phyloP scores from a whole-genome alignment of 306 rosid genomes.

The Hippophae tibetana region DNA sequence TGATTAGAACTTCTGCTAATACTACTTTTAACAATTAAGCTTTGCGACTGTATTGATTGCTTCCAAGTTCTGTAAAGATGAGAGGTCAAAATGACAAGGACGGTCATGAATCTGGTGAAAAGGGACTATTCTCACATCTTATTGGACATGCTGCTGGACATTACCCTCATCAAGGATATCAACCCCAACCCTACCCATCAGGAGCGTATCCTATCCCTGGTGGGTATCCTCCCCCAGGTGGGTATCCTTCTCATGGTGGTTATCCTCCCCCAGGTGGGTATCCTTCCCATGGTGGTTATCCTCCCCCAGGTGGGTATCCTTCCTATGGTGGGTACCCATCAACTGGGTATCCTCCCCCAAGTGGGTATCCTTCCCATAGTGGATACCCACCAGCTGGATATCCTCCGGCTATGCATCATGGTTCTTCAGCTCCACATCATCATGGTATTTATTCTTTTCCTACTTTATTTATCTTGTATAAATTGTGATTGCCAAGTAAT shows the following conservation, averaged over 20 bases:
- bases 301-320: no score
- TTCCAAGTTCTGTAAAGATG: slow-evolving; percentile 32
- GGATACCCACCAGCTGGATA: slow-evolving; percentile 42
- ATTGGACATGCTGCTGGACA: slow-evolving; percentile 40
- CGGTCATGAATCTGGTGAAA: slow-evolving; percentile 34
- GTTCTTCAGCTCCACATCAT: slow-evolving; percentile 43
- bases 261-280: no score
- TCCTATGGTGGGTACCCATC: no score
- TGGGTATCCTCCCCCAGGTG: slow-evolving; percentile 18
- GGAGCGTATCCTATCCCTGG: slow-evolving; percentile 17
- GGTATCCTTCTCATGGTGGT: not conserved
- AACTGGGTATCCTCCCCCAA: not conserved
- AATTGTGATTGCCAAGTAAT: not conserved
- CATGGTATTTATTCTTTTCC: slow-evolving; percentile 25
- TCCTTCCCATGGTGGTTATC: no score
- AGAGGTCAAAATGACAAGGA: slow-evolving; percentile 50
- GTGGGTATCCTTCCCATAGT: slow-evolving; percentile 20
- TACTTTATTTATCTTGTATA: not conserved
- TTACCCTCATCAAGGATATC: slow-evolving; percentile 16
- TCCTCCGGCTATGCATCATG: slow-evolving; percentile 61
- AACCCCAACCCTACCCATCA: slow-evolving; percentile 7
- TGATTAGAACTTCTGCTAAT: not conserved
- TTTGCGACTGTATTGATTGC: not conserved
- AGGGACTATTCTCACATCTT: slow-evolving; percentile 48
- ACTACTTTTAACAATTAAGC: not conserved